These are phyloP conservation scores for Misopates orontium DNA, from an alignment of 257 asterid species.

Conservation along the genomic window DNA sequence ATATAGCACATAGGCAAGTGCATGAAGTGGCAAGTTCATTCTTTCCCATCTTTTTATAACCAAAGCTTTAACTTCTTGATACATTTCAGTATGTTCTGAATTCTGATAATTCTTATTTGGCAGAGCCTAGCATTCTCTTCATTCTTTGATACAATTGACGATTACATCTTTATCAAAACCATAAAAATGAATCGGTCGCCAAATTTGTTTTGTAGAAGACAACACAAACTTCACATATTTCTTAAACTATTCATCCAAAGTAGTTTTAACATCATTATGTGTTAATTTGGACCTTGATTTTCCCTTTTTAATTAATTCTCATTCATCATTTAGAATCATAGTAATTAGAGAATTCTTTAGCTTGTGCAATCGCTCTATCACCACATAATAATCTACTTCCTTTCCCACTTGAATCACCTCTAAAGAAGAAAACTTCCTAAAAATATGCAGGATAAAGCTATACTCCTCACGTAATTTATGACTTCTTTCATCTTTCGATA, in stretches of 20 bases:
- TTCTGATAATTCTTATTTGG: background rate
- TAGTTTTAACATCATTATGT: conserved; percentile 3
- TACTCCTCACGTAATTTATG: background rate
- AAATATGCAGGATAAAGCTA: background rate
- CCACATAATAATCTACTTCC: background rate
- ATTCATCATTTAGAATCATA: background rate
- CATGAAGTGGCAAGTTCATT: background rate
- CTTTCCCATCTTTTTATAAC: conserved; percentile 12
- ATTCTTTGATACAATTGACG: conserved; percentile 11
- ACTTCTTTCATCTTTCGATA: background rate
- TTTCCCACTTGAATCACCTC: background rate
- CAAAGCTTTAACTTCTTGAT: conserved; percentile 7
- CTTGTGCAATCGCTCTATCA: no score
- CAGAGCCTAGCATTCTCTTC: conserved; percentile 3
- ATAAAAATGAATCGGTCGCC: conserved; percentile 4
- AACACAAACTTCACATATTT: conserved; percentile 3
- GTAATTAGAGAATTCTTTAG: background rate
- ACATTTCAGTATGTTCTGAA: background rate
- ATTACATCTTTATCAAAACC: conserved; percentile 6
- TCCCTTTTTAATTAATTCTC: background rate
- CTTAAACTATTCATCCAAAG: conserved; percentile 14
- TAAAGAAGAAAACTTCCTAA: no score
- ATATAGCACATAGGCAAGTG: conserved; percentile 10
- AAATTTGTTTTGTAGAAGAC: conserved; percentile 6
- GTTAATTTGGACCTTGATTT: conserved; percentile 2